phyloP scores from a whole-genome alignment of 2,329 filamentous ascomycete species.

The Phyllosticta ampelicida region DNA sequence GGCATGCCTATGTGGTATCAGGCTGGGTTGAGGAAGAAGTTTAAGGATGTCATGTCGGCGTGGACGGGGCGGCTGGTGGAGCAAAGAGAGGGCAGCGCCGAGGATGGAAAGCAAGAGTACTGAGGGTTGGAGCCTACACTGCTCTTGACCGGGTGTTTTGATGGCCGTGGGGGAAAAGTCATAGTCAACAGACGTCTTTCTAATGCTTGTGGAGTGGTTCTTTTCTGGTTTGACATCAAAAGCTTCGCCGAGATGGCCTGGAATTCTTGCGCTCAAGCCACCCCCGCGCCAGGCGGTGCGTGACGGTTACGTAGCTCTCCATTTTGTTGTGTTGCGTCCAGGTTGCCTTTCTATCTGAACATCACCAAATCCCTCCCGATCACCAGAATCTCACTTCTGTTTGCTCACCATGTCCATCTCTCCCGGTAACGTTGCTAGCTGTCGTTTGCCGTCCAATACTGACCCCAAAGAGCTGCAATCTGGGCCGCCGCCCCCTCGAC shows the following conservation, averaged over 20 bases:
- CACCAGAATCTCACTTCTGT: neutral
- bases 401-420: constrained; percentile 7
- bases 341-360: neutral
- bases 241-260: too few species aligned
- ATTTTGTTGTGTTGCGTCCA: neutral
- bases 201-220: too few species aligned
- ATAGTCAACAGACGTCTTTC: too few species aligned
- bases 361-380: neutral
- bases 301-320: constrained; percentile 1
- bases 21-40: constrained; percentile 37
- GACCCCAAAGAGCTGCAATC: constrained; percentile 48
- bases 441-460: neutral
- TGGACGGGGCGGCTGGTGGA: constrained; percentile 29
- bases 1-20: constrained; percentile 54
- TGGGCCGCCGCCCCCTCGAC: constrained; percentile 80
- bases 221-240: too few species aligned
- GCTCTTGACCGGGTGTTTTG: too few species aligned
- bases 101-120: neutral
- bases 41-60: constrained; percentile 23
- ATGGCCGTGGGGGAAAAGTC: too few species aligned
- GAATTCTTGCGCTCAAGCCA: constrained; percentile 2
- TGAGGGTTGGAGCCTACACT: too few species aligned
- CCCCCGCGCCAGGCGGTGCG: neutral
- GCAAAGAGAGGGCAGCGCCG: constrained; percentile 13
- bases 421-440: neutral